Evolutionary conservation across 2,329 filamentous ascomycete genomes (phyloP).

Genomic region (Trichophyton schoenleinii): DNA sequence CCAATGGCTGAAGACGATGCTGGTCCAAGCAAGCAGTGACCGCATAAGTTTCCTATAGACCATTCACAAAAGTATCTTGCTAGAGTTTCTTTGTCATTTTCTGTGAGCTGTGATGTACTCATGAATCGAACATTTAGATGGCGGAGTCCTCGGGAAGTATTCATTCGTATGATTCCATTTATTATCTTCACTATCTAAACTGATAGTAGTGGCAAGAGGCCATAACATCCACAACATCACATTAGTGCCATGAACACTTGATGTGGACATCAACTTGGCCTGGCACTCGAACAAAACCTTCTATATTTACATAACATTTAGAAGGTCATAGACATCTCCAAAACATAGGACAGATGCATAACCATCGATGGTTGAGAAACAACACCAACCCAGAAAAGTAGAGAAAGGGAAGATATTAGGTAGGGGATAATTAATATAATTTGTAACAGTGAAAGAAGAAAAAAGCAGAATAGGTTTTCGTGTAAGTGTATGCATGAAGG

Average conservation of each 20-base stretch:
- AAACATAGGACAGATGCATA: not conserved
- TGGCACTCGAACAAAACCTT: not conserved
- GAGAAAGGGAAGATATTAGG: not conserved
- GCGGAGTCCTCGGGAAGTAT: not conserved
- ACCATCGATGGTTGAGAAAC: not conserved
- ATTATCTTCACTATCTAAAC: conserved; percentile 1
- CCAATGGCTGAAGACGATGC: not conserved
- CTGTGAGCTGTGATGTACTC: not conserved
- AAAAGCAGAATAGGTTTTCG: not conserved
- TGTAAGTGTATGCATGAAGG: not conserved
- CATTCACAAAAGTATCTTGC: not conserved
- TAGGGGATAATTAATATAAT: not conserved
- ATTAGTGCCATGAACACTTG: not conserved
- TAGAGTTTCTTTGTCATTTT: not conserved
- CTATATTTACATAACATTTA: not conserved
- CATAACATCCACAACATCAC: not conserved
- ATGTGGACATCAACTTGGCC: not conserved
- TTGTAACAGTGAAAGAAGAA: not conserved
- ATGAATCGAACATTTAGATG: not conserved
- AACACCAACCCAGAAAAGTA: not conserved
- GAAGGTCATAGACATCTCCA: not conserved
- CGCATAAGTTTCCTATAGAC: not conserved
- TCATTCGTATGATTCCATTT: not conserved
- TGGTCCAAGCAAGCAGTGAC: not conserved
- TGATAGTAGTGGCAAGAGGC: not conserved